phyloP scores from a whole-genome alignment of 192 early-diverging fungal genomes.

The Gryganskiella cystojenkinii region DNA sequence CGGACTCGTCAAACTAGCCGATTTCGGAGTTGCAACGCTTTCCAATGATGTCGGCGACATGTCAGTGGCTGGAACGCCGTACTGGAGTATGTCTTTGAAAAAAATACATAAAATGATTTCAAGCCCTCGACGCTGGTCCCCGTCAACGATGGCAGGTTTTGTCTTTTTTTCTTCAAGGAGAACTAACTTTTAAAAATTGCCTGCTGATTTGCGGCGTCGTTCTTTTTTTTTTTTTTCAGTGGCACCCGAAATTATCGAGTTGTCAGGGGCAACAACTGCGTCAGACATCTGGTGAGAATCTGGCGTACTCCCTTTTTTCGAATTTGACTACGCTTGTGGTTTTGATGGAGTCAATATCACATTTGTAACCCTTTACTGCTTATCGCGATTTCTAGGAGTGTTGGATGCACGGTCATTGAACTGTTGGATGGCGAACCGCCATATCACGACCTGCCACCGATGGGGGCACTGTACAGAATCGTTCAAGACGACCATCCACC shows the following conservation, averaged over 20 bases:
- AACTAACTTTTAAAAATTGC: background rate
- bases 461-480: slow-evolving; percentile 77
- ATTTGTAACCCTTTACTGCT: background rate
- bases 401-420: slow-evolving; percentile 79
- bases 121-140: no score
- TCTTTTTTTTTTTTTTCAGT: slow-evolving; percentile 37
- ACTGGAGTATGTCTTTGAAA: slow-evolving; percentile 65
- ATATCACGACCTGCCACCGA: slow-evolving; percentile 73
- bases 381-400: slow-evolving; percentile 50
- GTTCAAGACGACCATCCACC: slow-evolving; percentile 81
- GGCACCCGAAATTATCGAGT: slow-evolving; percentile 78
- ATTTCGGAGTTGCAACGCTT: slow-evolving; percentile 81
- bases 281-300: slow-evolving; percentile 69
- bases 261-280: slow-evolving; percentile 73
- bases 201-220: background rate
- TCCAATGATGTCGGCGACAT: slow-evolving; percentile 56
- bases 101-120: no score
- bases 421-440: slow-evolving; percentile 77
- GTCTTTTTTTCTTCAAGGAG: no score
- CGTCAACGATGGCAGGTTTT: no score
- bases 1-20: slow-evolving; percentile 78
- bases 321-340: no score
- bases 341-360: background rate
- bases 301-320: no score
- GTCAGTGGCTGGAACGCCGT: slow-evolving; percentile 75